These are phyloP conservation scores for Pisolithus sp. DNA, from an alignment of 768 basidiomycete genomes.

Conservation along the genomic window DNA sequence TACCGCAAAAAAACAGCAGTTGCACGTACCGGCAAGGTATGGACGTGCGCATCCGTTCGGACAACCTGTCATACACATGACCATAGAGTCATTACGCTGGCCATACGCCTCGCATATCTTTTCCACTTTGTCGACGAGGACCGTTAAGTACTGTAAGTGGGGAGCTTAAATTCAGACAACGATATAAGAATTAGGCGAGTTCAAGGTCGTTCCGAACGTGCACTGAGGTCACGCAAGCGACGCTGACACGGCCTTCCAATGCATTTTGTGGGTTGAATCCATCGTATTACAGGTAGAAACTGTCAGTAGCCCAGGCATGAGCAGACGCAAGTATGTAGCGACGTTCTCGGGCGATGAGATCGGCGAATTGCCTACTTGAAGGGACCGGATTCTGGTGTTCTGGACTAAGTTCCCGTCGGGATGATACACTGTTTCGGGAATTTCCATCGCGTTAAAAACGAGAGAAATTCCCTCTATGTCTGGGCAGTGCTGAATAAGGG, in stretches of 20 bases:
- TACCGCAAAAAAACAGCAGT: background rate
- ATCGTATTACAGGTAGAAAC: background rate
- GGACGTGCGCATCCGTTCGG: conserved; percentile 92
- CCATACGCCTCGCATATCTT: conserved; percentile 91
- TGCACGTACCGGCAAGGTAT: conserved; percentile 70
- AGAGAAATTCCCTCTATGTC: background rate
- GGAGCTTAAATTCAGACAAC: conserved; percentile 34
- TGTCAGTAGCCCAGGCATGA: background rate
- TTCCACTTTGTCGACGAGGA: conserved; percentile 93
- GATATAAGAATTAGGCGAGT: conserved; percentile 32
- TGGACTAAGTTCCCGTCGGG: background rate
- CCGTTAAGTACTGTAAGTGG: conserved; percentile 67
- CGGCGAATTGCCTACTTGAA: background rate
- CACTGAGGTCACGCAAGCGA: background rate
- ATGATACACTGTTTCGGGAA: background rate
- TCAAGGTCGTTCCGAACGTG: background rate
- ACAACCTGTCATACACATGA: conserved; percentile 99
- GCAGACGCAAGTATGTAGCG: background rate
- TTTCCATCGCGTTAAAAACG: background rate
- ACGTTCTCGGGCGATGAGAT: background rate
- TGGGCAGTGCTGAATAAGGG: background rate
- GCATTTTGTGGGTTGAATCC: background rate
- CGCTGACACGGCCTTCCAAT: background rate
- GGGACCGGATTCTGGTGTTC: background rate
- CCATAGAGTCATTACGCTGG: conserved; percentile 86